Base-by-base conservation (phyloP, 805 yeast species). In the Candida koratica region DNA sequence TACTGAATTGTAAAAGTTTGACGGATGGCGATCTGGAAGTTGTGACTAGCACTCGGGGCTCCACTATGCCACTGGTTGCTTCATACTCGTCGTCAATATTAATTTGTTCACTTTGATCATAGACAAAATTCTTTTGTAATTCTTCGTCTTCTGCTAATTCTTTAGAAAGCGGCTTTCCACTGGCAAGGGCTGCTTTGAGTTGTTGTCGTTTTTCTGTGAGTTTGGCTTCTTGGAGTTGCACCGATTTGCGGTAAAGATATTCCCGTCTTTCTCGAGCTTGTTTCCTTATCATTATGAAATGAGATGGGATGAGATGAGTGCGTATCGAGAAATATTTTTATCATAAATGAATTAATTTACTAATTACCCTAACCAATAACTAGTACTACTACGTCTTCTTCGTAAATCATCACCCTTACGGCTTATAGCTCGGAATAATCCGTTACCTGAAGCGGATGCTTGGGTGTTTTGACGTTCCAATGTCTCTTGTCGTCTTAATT, bases 241-340 rank as follows among this genome's bases (percentile, higher is more conserved):
- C 77, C 0, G 96, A 85, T 56, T 89, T 88, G 34, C 87, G 75
- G 66, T 85, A 93, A 17, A 93, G 69, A 52, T 89, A 93, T 54
- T 93, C 97, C 60, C 95, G 78, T 66, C 98, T 77, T 59, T 93
- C 97, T 64, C 98, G 79, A 6, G 97, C 97, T 55, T 90, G 95
- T 68, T 87, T 78, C 61, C 98, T 77, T 38, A 87, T 62, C 96
- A 67, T 67, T 8, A 20, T 34, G 34, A 29, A 29, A 24, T 37
- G 41, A 15, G 33, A 28, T 42, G 39, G 23, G 41, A 43, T 7
- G 23, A 10, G 10, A 10, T 20, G 23, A 20, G 23, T 20, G 23
- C 7, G 23, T 20, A 20, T n/a, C n/a, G n/a, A n/a, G n/a, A n/a
- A n/a, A n/a, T n/a, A n/a, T n/a, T n/a, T n/a, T n/a, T n/a, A n/a